Percentiles rank a stretch among this genome's conserved stretches.
Evolutionary conservation across 2,329 filamentous ascomycete genomes (phyloP).

Genomic region (Aspergillus uvarum): DNA sequence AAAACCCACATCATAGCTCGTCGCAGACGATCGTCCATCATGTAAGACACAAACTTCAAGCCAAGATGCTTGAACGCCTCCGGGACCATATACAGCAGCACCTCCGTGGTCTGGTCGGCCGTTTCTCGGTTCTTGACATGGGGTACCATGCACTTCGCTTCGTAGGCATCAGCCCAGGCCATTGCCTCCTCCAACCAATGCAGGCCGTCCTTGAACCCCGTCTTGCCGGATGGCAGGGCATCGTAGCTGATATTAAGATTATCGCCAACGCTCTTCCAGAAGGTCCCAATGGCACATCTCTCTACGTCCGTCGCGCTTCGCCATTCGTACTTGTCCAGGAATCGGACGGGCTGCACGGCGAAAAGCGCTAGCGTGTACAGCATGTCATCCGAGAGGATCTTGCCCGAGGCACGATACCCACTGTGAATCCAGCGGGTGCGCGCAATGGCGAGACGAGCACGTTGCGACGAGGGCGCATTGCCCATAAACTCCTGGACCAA

Average conservation of each 20-base stretch:
- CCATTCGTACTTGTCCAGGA: constrained; percentile 69
- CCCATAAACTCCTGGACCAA: constrained; percentile 52
- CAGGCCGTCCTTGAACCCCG: constrained; percentile 51
- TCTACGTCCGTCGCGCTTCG: constrained; percentile 66
- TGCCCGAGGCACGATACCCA: constrained; percentile 56
- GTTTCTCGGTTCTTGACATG: constrained; percentile 50
- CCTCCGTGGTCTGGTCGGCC: constrained; percentile 59
- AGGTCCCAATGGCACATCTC: constrained; percentile 63
- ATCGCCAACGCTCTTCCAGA: constrained; percentile 71
- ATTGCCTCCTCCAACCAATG: constrained; percentile 54
- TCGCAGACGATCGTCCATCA: constrained; percentile 65
- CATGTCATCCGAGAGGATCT: constrained; percentile 63
- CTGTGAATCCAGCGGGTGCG: constrained; percentile 65
- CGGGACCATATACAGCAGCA: constrained; percentile 61
- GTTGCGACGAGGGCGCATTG: constrained; percentile 45
- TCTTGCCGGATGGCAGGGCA: constrained; percentile 42
- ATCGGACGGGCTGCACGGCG: constrained; percentile 63
- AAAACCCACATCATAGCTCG: constrained; percentile 62
- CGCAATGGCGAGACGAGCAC: constrained; percentile 55
- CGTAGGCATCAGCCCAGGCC: constrained; percentile 58
- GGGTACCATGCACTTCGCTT: constrained; percentile 59
- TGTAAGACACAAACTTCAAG: constrained; percentile 53
- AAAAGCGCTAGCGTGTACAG: constrained; percentile 67
- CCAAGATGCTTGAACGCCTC: constrained; percentile 47
- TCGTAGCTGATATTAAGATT: constrained; percentile 63